Evolutionary conservation across 768 basidiomycete species (phyloP), one percentile per base, ranked within the genome.

Genomic region (Suillus discolor): DNA sequence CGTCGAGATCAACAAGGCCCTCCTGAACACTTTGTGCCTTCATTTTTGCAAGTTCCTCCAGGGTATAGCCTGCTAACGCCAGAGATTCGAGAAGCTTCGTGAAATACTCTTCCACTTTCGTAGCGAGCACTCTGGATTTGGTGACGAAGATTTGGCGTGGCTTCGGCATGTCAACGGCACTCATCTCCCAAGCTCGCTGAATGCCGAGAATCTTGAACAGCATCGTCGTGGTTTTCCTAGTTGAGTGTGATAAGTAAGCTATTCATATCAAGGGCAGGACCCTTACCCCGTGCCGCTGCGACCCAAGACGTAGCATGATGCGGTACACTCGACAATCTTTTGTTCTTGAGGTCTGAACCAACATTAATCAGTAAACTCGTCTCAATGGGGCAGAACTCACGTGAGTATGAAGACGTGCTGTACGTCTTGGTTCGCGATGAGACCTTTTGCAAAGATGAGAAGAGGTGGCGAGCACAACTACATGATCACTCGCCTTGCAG

Each of bases 191-290:
- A 3, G 84, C 80, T n/a, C 83, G 77, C 68, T 92, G 87, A 8
- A 90, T 85, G 2, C 84, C 83, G 2, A 91, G 79, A 84, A 92
- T 91, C 73, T 90, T 91, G 79, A 88, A 89, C 1, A 92, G 77
- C 83, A 92, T 90, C 0, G 89, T 88, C 0, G 91, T 92, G 0
- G 89, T 92, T 81, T 91, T 91, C 1, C 90, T 90, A 49, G 20
- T 25, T 6, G 54, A 66, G 64, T 15, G 20, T 6, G 28, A 15
- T 2, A 42, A 31, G n/a, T 11, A 25, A 6, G 23, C 25, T 47
- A 34, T 49, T 18, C 28, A 15, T 47, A 23, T 60, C 23, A 25
- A 39, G 7, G 28, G 3, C 0, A 38, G 42, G 15, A 63, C 81
- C 15, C 51, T 18, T 69, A 90, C 90, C 90, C 91, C 0, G 91